Evolutionary conservation across 768 basidiomycete genomes (phyloP), one percentile per base, ranked within the genome.

Genomic region (Xerocomellus chrysenteron): DNA sequence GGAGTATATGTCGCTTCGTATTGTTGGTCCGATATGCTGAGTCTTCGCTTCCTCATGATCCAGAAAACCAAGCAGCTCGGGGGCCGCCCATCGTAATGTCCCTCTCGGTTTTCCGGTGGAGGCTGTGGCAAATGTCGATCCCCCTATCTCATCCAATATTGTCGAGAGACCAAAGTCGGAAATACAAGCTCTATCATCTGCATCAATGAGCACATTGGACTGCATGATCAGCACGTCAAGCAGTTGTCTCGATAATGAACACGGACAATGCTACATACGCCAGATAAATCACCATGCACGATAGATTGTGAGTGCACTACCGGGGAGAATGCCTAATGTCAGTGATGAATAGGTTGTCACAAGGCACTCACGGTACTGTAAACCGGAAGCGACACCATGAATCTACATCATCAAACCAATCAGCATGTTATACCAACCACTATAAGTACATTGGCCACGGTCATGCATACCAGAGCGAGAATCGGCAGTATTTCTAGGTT

Each of bases 21-120:
- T 35, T 13, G 33, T 47, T 35, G 54, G 54, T 13, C 33, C 16
- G 11, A 43, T 17, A 26, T 52, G 39, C 10, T 12, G 55, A 48
- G 47, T 12, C 2, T 35, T 37, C 6, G 24, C 14, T 11, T 62
- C 44, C 9, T 68, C 65, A 6, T 65, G 21, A 3, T 58, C 59
- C 9, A 51, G 24, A 33, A 63, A 32, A 19, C 56, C 68, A 56
- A 77, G 77, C 5, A 80, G 57, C 24, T 73, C 62, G 0, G 76
- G 67, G 49, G 79, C 79, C 13, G 78, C 74, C 77, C 78, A 80
- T 0, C 79, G 74, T 28, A 78, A 63, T 26, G 43, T 56, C 8
- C 55, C 55, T 45, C 36, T 37, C 14, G 43, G 26, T 28, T 55
- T 55, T 50, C 48, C 42, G 6, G 41, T 36, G 6, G 50, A 37